A percentile compares a stretch with the other conserved stretches of the same genome.
Conservation (phyloP, 2,329 filamentous ascomycete species). For the Rugonectria rugulosa region DNA sequence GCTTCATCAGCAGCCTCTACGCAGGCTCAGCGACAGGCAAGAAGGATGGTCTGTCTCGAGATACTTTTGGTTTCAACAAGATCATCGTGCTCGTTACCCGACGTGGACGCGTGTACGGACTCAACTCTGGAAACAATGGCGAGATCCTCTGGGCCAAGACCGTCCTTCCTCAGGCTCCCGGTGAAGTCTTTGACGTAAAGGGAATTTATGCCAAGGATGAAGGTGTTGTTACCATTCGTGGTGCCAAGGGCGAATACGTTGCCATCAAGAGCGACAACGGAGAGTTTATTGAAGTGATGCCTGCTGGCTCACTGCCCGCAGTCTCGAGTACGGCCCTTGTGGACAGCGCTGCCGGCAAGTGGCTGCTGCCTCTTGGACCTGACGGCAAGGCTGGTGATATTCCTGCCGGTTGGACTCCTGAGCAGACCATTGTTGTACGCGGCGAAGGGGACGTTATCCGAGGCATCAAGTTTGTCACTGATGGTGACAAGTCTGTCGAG, state of each 20-base stretch:
- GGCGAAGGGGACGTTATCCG: conserved; percentile 58
- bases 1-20: conserved; percentile 70
- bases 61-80: conserved; percentile 90
- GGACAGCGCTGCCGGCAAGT: conserved; percentile 59
- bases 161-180: conserved; percentile 63
- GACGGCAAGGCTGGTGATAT: conserved; percentile 58
- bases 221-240: conserved; percentile 65
- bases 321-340: conserved; percentile 58
- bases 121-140: conserved; percentile 80
- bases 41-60: conserved; percentile 62
- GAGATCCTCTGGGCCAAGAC: conserved; percentile 78
- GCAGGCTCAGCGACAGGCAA: conserved; percentile 59
- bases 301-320: conserved; percentile 39
- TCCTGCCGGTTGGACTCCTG: conserved; percentile 54
- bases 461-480: conserved; percentile 60
- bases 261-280: conserved; percentile 63
- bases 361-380: conserved; percentile 60
- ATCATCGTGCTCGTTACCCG: conserved; percentile 81
- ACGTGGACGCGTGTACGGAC: conserved; percentile 78
- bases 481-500: conserved; percentile 51
- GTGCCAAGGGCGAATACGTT: conserved; percentile 68
- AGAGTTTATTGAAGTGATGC: conserved; percentile 55
- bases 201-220: conserved; percentile 70
- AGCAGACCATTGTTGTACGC: conserved; percentile 63
- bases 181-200: conserved; percentile 70